These are phyloP conservation scores for Apophysomyces sp. DNA, from an alignment of 371 early-diverging fungal species.

Conservation along the genomic window DNA sequence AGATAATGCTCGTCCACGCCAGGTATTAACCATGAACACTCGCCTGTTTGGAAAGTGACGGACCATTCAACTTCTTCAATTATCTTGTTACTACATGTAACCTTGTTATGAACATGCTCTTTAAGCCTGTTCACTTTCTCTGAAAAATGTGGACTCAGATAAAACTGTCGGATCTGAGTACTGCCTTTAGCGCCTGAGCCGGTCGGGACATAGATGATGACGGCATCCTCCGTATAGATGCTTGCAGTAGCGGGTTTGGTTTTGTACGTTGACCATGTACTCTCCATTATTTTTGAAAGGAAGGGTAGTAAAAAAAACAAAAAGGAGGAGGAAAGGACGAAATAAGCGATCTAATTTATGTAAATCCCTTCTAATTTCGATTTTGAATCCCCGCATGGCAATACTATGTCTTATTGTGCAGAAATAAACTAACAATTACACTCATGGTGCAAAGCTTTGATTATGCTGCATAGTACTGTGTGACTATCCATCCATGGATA, in stretches of 20 bases:
- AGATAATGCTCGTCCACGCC: conserved; percentile 21
- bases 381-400: too few species aligned
- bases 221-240: conserved; percentile 37
- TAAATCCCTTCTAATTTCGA: background rate
- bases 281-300: conserved; percentile 9
- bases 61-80: conserved; percentile 48
- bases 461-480: too few species aligned
- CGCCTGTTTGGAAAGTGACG: conserved; percentile 32
- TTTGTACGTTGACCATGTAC: conserved; percentile 37
- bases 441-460: too few species aligned
- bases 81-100: conserved; percentile 17
- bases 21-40: conserved; percentile 44
- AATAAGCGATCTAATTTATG: background rate
- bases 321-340: background rate
- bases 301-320: conserved; percentile 4
- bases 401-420: too few species aligned
- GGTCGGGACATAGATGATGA: conserved; percentile 41
- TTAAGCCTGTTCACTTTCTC: conserved; percentile 24
- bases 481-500: too few species aligned
- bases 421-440: too few species aligned
- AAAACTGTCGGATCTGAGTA: conserved; percentile 34
- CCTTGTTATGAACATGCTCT: conserved; percentile 36
- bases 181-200: conserved; percentile 33
- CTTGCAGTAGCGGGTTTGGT: conserved; percentile 30
- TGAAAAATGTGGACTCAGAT: conserved; percentile 29